phyloP scores from a whole-genome alignment of 345 rosid genomes.

The Kandelia obovata region DNA sequence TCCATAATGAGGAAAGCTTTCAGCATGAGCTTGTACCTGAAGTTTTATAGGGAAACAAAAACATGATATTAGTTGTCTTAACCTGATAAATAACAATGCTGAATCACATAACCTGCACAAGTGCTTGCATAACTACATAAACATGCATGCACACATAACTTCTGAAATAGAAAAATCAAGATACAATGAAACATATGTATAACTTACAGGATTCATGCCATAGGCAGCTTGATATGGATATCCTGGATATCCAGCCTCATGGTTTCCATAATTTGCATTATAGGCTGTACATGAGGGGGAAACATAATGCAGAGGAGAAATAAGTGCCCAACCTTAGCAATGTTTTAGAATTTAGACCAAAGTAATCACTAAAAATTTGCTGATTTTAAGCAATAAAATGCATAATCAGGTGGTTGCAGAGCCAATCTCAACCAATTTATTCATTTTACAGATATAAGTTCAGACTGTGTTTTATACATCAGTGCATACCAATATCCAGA shows the following conservation, averaged over 20 bases:
- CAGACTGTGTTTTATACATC: too few relatives aligned
- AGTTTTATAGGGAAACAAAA: slow-evolving; percentile 12
- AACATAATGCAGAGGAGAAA: slow-evolving; percentile 4
- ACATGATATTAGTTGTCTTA: neutral
- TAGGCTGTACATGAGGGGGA: slow-evolving; percentile 49
- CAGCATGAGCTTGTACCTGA: slow-evolving; percentile 61
- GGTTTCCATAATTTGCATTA: slow-evolving; percentile 55
- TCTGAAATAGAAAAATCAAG: neutral
- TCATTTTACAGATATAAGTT: too few relatives aligned
- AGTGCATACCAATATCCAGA: too few relatives aligned
- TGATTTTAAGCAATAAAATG: too few relatives aligned
- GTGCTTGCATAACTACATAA: slow-evolving; percentile 5
- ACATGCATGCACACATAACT: neutral
- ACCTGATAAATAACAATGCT: neutral
- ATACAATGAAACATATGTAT: neutral
- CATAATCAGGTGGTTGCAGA: too few relatives aligned
- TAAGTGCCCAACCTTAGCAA: neutral
- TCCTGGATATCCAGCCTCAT: slow-evolving; percentile 61
- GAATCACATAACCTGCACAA: neutral
- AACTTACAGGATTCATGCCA: slow-evolving; percentile 80
- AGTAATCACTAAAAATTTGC: too few relatives aligned
- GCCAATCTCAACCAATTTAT: too few relatives aligned
- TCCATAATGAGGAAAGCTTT: slow-evolving; percentile 74
- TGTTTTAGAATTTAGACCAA: neutral
- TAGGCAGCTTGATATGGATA: slow-evolving; percentile 64